These are phyloP conservation scores for Debaryomyces prosopidis DNA, from an alignment of 805 yeast genomes.

Conservation along the genomic window DNA sequence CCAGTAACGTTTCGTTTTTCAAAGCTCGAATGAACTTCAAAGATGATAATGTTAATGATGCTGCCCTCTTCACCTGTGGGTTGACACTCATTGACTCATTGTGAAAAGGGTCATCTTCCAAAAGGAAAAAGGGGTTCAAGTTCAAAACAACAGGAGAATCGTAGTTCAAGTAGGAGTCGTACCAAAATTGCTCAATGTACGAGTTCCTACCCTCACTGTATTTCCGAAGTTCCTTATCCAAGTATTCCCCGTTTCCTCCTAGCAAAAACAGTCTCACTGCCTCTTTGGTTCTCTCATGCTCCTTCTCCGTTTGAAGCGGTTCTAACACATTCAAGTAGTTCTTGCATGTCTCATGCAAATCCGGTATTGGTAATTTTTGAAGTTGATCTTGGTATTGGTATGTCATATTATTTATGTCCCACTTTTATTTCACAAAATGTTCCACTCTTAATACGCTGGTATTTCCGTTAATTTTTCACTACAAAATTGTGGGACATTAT, in stretches of 20 bases:
- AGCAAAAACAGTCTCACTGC: conserved; percentile 61
- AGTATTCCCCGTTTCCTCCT: conserved; percentile 48
- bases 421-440: background rate
- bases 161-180: conserved; percentile 81
- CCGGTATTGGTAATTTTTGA: conserved; percentile 78
- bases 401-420: conserved; percentile 32
- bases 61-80: conserved; percentile 77
- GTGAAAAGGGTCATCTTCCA: conserved; percentile 89
- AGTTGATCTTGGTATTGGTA: conserved; percentile 61
- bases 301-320: conserved; percentile 80
- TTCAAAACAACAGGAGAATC: conserved; percentile 91
- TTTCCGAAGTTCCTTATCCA: conserved; percentile 64
- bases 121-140: conserved; percentile 83
- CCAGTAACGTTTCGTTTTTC: conserved; percentile 69
- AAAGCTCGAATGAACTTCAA: conserved; percentile 79
- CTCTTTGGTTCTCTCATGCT: conserved; percentile 57
- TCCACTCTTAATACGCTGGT: background rate
- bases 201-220: conserved; percentile 68
- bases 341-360: conserved; percentile 62
- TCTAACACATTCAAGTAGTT: conserved; percentile 65
- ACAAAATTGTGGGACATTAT: background rate
- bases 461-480: background rate
- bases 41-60: conserved; percentile 73
- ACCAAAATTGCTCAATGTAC: conserved; percentile 94
- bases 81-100: conserved; percentile 45